A percentile compares a stretch with the other conserved stretches of the same genome.
Evolutionary conservation across 2,329 filamentous ascomycete genomes (phyloP).

Genomic region (Microcera coccophila): DNA sequence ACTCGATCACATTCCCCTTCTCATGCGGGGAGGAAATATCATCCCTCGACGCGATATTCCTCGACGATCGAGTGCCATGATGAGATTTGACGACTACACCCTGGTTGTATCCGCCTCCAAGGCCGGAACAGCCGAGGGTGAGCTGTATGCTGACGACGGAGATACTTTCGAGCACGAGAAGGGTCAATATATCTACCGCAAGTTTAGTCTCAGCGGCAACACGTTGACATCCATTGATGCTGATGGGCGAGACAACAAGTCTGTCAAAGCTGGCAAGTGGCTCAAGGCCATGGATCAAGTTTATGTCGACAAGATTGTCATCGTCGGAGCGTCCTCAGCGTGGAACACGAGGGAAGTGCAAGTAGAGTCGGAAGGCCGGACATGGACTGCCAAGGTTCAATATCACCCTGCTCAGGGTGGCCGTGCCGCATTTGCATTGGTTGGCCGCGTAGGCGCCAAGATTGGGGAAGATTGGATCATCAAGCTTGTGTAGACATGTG

Average conservation of each 20-base stretch:
- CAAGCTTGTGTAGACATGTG: conserved; percentile 27
- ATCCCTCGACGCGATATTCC: conserved; percentile 86
- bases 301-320: conserved; percentile 74
- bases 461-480: conserved; percentile 54
- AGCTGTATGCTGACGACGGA: conserved; percentile 88
- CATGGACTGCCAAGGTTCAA: conserved; percentile 56
- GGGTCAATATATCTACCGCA: conserved; percentile 84
- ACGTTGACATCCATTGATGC: conserved; percentile 68
- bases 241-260: conserved; percentile 49
- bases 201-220: conserved; percentile 62
- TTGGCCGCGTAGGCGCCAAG: conserved; percentile 49
- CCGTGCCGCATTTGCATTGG: conserved; percentile 49
- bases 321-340: conserved; percentile 71
- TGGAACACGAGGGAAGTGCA: conserved; percentile 65
- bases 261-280: conserved; percentile 62
- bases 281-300: conserved; percentile 76
- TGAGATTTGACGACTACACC: conserved; percentile 94
- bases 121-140: conserved; percentile 61
- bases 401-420: conserved; percentile 50
- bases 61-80: conserved; percentile 77
- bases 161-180: conserved; percentile 84
- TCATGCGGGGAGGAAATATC: conserved; percentile 92
- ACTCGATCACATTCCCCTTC: conserved; percentile 78
- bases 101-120: conserved; percentile 71
- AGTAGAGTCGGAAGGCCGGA: conserved; percentile 51